Evolutionary conservation across 768 basidiomycete genomes (phyloP), one percentile per base, ranked within the genome.

Genomic region (Lentinula raphanica): DNA sequence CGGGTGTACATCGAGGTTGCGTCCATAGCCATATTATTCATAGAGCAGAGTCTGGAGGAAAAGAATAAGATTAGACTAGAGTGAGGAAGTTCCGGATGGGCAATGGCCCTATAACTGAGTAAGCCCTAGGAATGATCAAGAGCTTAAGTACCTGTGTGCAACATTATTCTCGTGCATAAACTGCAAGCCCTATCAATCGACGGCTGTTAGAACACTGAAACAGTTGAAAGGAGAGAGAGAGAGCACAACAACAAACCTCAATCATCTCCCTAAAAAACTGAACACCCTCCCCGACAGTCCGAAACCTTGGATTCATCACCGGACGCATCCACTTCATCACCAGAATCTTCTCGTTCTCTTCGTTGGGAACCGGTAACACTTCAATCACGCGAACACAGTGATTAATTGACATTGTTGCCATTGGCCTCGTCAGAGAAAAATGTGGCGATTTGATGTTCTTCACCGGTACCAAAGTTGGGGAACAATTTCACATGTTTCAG

Each of bases 81-180:
- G n/a, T n/a, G n/a, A n/a, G n/a, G n/a, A n/a, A n/a, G n/a, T n/a
- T n/a, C n/a, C n/a, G n/a, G n/a, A n/a, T n/a, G n/a, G n/a, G n/a
- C n/a, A n/a, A n/a, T n/a, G n/a, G n/a, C n/a, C n/a, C n/a, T n/a
- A n/a, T n/a, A n/a, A n/a, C n/a, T n/a, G n/a, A n/a, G n/a, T n/a
- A n/a, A n/a, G n/a, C n/a, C n/a, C n/a, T n/a, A n/a, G n/a, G n/a
- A n/a, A n/a, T n/a, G n/a, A n/a, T n/a, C n/a, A n/a, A n/a, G n/a
- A n/a, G n/a, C n/a, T 1, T n/a, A 28, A 54, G 25, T 29, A 42
- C 54, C 42, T 40, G 53, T 72, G 71, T 17, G 69, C 69, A 7
- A 74, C 65, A 54, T 62, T 28, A 27, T 67, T 57, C 13, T 66
- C 36, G 56, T 74, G 72, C 65, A 74, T 68, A 56, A 69, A 71